These are phyloP conservation scores for Ceratocystis papillata DNA, from an alignment of 2,329 filamentous ascomycete genomes.

Conservation along the genomic window DNA sequence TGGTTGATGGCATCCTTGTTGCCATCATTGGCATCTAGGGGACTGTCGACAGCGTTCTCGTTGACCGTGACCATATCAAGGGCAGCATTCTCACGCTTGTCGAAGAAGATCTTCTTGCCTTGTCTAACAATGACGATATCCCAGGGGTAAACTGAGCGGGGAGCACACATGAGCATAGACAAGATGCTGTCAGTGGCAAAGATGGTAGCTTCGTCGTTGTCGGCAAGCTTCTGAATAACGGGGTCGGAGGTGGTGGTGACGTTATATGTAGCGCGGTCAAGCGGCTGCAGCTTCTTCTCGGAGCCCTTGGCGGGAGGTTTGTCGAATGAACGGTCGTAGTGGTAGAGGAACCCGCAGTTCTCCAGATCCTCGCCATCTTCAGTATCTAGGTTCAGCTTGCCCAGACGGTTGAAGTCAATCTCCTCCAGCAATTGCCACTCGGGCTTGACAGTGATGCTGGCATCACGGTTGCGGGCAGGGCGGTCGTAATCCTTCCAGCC, in stretches of 20 bases:
- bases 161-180: constrained; percentile 98
- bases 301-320: constrained; percentile 82
- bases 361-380: constrained; percentile 93
- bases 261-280: constrained; percentile 95
- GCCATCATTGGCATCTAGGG: constrained; percentile 79
- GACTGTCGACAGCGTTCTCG: constrained; percentile 93
- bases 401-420: constrained; percentile 92
- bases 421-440: constrained; percentile 95
- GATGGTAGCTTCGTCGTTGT: constrained; percentile 90
- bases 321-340: constrained; percentile 93
- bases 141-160: constrained; percentile 95
- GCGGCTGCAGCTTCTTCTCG: constrained; percentile 74
- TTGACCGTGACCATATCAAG: constrained; percentile 98
- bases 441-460: constrained; percentile 88
- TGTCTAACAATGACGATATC: constrained; percentile 90
- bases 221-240: constrained; percentile 90
- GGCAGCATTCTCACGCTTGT: constrained; percentile 92
- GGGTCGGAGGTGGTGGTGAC: constrained; percentile 94
- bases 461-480: constrained; percentile 89
- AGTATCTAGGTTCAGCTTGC: constrained; percentile 90
- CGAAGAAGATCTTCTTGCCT: constrained; percentile 94
- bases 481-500: constrained; percentile 99
- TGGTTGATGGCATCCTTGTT: constrained; percentile 94
- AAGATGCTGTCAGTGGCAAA: constrained; percentile 96
- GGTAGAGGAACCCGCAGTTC: constrained; percentile 93